A percentile compares a stretch with the other conserved stretches of the same genome.
Evolutionary conservation across 768 basidiomycete genomes (phyloP).

Genomic region (Guyanaporus albipodus): DNA sequence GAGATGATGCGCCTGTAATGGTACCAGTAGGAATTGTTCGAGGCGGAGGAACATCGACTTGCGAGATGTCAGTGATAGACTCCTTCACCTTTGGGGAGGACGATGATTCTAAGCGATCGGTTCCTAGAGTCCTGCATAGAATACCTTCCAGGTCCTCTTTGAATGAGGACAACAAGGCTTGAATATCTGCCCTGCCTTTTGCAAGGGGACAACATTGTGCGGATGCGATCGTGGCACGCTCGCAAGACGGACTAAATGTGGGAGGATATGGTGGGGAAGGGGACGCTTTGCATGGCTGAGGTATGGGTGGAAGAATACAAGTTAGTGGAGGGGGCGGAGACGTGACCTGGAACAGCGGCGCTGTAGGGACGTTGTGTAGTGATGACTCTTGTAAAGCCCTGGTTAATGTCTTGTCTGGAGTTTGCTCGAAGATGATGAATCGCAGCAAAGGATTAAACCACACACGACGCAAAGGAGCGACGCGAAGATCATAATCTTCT

Average conservation of each 20-base stretch:
- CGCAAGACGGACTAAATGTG: background rate
- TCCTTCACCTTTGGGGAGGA: background rate
- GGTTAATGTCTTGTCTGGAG: slow-evolving; percentile 35
- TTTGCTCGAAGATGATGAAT: slow-evolving; percentile 58
- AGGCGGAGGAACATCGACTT: background rate
- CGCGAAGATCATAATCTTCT: slow-evolving; percentile 52
- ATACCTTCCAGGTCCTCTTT: slow-evolving; percentile 49
- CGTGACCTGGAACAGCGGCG: background rate
- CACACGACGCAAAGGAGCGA: slow-evolving; percentile 47
- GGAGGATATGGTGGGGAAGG: slow-evolving; percentile 4
- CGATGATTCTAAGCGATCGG: slow-evolving; percentile 2
- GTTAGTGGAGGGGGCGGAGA: slow-evolving; percentile 27
- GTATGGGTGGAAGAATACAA: slow-evolving; percentile 14
- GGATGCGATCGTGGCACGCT: background rate
- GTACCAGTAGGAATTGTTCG: background rate
- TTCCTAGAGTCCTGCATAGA: slow-evolving; percentile 36
- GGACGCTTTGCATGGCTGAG: slow-evolving; percentile 6
- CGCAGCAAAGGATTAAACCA: slow-evolving; percentile 59
- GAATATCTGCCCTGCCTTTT: slow-evolving; percentile 48
- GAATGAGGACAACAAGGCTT: slow-evolving; percentile 45
- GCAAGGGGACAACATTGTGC: slow-evolving; percentile 41
- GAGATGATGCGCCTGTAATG: background rate
- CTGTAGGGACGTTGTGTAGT: background rate
- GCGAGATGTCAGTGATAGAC: background rate
- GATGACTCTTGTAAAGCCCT: slow-evolving; percentile 3